phyloP scores from a whole-genome alignment of 768 basidiomycete genomes.

The Calocybe gangraenosa region DNA sequence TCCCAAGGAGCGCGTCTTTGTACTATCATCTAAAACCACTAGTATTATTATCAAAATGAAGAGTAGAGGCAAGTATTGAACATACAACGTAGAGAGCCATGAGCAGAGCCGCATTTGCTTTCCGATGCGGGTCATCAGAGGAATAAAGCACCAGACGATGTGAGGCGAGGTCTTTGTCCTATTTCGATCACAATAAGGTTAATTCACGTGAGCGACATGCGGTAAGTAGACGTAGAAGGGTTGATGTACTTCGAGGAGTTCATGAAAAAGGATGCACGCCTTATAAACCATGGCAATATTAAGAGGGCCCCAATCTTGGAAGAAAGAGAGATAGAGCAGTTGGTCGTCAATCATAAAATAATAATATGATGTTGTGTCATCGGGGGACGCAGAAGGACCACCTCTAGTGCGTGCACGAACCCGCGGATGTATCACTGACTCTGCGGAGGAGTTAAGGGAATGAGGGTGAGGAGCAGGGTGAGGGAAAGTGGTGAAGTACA shows the following conservation, averaged over 20 bases:
- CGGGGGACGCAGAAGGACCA: constrained; percentile 62
- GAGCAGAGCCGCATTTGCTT: constrained; percentile 92
- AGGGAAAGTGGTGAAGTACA: constrained; percentile 89
- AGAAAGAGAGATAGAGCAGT: constrained; percentile 89
- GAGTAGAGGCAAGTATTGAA: constrained; percentile 10
- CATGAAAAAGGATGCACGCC: constrained; percentile 87
- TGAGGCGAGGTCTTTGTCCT: constrained; percentile 74
- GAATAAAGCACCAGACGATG: constrained; percentile 86
- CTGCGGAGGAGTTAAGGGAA: constrained; percentile 55
- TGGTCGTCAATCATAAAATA: constrained; percentile 95
- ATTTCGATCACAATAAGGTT: constrained; percentile 16
- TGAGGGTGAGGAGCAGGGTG: constrained; percentile 67
- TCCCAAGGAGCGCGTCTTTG: constrained; percentile 88
- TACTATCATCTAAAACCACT: constrained; percentile 77
- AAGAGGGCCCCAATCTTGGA: constrained; percentile 91
- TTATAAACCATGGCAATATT: constrained; percentile 93
- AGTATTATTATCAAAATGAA: neutral
- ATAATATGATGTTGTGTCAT: constrained; percentile 75
- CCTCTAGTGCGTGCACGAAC: constrained; percentile 57
- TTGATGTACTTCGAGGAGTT: constrained; percentile 67
- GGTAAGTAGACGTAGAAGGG: constrained; percentile 20
- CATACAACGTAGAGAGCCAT: constrained; percentile 91
- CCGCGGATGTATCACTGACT: constrained; percentile 51
- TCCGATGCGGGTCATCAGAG: constrained; percentile 77
- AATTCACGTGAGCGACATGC: constrained; percentile 38